These are phyloP conservation scores for Suhomyces yuchorum DNA, from an alignment of 1,139 yeast genomes.

Conservation along the genomic window DNA sequence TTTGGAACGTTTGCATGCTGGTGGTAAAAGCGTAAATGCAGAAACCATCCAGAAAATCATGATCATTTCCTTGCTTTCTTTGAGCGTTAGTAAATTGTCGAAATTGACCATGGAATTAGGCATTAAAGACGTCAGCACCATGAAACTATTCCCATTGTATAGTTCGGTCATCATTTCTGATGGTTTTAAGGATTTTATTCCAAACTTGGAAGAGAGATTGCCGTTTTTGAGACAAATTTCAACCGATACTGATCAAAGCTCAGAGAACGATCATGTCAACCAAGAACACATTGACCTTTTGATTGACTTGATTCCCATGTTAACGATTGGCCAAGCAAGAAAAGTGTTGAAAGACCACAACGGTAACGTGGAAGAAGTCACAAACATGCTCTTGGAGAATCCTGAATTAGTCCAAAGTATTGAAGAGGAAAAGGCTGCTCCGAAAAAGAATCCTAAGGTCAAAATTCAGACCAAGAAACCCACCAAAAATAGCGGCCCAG, in stretches of 20 bases:
- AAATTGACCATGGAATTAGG: constrained; percentile 47
- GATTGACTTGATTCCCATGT: constrained; percentile 60
- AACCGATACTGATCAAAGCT: constrained; percentile 12
- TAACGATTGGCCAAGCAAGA: constrained; percentile 47
- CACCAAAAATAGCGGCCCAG: constrained; percentile 3
- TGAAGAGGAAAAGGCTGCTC: constrained; percentile 9
- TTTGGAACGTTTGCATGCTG: constrained; percentile 57
- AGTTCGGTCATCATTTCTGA: constrained; percentile 53
- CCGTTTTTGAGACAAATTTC: constrained; percentile 38
- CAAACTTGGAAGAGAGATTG: constrained; percentile 51
- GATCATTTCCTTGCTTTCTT: constrained; percentile 53
- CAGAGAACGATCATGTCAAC: constrained; percentile 25
- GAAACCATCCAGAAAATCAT: constrained; percentile 48
- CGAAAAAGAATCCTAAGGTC: constrained; percentile 7
- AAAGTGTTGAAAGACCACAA: constrained; percentile 50
- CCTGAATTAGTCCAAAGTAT: constrained; percentile 43
- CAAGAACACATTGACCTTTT: constrained; percentile 46
- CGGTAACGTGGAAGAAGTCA: constrained; percentile 58
- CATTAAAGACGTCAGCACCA: constrained; percentile 39
- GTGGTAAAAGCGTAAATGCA: constrained; percentile 57
- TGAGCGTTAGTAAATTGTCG: constrained; percentile 48
- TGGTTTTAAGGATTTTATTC: constrained; percentile 45
- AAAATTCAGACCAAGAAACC: constrained; percentile 3
- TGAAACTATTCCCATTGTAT: constrained; percentile 54
- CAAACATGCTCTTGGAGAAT: constrained; percentile 62